Conservation (phyloP, 2,329 filamentous ascomycete species). For the Diaporthe sp. region DNA sequence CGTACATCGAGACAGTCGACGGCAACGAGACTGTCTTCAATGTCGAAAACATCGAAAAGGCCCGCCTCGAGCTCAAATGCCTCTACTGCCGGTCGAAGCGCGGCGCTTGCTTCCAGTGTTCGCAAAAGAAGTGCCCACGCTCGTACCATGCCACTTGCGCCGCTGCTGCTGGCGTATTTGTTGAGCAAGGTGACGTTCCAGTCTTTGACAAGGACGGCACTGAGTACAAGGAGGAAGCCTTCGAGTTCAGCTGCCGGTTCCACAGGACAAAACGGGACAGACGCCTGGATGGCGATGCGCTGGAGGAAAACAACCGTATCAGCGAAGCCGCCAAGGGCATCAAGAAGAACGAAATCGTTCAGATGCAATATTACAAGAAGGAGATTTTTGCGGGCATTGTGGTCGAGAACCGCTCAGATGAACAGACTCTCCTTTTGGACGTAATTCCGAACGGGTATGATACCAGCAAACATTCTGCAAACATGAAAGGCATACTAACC, state of each 20-base stretch:
- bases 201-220: slow-evolving; percentile 92
- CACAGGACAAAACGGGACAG: slow-evolving; percentile 90
- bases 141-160: slow-evolving; percentile 97
- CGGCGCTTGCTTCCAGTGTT: slow-evolving; percentile 98
- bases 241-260: slow-evolving; percentile 95
- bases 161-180: slow-evolving; percentile 89
- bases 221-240: slow-evolving; percentile 92
- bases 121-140: slow-evolving; percentile 91
- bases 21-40: slow-evolving; percentile 83
- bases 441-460: slow-evolving; percentile 87
- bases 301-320: slow-evolving; percentile 80
- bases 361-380: slow-evolving; percentile 85
- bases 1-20: slow-evolving; percentile 81
- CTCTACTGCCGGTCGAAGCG: slow-evolving; percentile 94
- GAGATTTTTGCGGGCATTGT: slow-evolving; percentile 94
- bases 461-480: not conserved
- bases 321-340: slow-evolving; percentile 77
- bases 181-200: slow-evolving; percentile 88
- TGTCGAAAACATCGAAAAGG: slow-evolving; percentile 85
- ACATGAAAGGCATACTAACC: slow-evolving; percentile 55
- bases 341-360: slow-evolving; percentile 82
- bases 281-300: slow-evolving; percentile 75
- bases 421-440: slow-evolving; percentile 84
- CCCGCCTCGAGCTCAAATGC: slow-evolving; percentile 91
- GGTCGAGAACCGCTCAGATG: slow-evolving; percentile 83